Evolutionary conservation across 331 rosid species (phyloP), one percentile per base, ranked within the genome.

Genomic region (Cydonia oblonga): DNA sequence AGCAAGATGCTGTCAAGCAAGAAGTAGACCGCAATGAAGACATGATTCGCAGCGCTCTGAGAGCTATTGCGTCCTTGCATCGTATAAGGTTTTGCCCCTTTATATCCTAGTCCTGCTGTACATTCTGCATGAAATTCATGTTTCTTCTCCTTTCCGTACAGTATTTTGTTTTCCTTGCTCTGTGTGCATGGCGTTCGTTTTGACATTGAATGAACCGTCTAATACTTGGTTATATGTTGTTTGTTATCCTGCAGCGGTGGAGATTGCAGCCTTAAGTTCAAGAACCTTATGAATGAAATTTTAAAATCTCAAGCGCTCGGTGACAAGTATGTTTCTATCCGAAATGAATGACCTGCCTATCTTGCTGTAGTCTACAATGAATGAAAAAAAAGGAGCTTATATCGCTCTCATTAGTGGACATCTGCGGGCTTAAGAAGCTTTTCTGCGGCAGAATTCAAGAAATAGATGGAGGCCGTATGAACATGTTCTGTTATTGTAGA

Each of bases 11-110:
- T 61, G 99, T 95, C 62, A 95, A 95, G 87, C 99, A 95, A 88
- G 97, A 95, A 84, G 97, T 95, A 46, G 99, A 95, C 84, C 97
- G 99, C 66, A 95, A 95, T 75, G 99, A 95, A 83, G 99, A 95
- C 88, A 91, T 95, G 99, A 91, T 95, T 76, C 96, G 99, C 76
- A 95, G 99, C 29, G 97, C 97, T 60, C 97, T 95, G 53, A 89
- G 99, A 65, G 97, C 99, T 33, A 87, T 95, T 85, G 96, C 96
- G 52, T 90, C 99, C 70, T 76, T 95, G 87, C 90, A 90, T 75
- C 96, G 92, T 78, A 91, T 90, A 67, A 95, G 99, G 99, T 95
- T 74, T 46, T 60, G 76, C 82, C n/a, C 20, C 6, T 42, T 42
- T 71, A 59, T 22, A 42, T 25, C 59, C 26, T 49, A 22, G 57